These are phyloP conservation scores for Phytophthora megakarya DNA, from an alignment of 352 stramenopile species.

Conservation along the genomic window DNA sequence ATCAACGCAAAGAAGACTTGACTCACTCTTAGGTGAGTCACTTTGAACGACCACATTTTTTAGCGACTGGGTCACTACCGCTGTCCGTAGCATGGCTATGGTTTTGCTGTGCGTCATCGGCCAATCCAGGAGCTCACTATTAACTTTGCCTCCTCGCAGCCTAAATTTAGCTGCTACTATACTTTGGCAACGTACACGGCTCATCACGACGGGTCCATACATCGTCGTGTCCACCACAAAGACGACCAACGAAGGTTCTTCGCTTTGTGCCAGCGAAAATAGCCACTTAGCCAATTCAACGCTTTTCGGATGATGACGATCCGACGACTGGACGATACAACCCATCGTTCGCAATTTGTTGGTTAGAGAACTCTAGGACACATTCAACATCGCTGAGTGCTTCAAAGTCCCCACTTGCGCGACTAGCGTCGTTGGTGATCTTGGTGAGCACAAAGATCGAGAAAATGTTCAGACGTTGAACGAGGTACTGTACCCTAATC, in stretches of 20 bases:
- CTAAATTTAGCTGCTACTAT: neutral
- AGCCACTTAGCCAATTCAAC: no score
- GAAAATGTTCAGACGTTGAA: neutral
- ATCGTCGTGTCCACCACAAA: neutral
- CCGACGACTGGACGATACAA: constrained; percentile 21
- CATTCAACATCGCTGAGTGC: neutral
- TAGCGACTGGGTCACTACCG: neutral
- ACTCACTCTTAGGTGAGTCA: no score
- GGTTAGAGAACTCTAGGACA: neutral
- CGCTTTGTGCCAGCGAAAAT: no score
- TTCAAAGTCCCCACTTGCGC: constrained; percentile 11
- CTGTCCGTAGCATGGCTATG: neutral
- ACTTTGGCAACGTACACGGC: no score
- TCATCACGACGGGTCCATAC: no score
- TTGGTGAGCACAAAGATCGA: constrained; percentile 16
- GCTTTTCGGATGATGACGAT: constrained; percentile 13
- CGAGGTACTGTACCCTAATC: constrained; percentile 5
- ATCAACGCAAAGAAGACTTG: constrained; percentile 10
- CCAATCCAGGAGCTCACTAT: no score
- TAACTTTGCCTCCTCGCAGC: neutral
- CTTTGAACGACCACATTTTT: constrained; percentile 17
- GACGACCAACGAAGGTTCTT: no score
- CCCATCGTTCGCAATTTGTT: constrained; percentile 8
- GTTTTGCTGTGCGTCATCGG: neutral
- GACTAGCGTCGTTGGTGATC: constrained; percentile 8